phyloP scores from a whole-genome alignment of 1,284 basidiomycete genomes.

The Athelia psychrophila region DNA sequence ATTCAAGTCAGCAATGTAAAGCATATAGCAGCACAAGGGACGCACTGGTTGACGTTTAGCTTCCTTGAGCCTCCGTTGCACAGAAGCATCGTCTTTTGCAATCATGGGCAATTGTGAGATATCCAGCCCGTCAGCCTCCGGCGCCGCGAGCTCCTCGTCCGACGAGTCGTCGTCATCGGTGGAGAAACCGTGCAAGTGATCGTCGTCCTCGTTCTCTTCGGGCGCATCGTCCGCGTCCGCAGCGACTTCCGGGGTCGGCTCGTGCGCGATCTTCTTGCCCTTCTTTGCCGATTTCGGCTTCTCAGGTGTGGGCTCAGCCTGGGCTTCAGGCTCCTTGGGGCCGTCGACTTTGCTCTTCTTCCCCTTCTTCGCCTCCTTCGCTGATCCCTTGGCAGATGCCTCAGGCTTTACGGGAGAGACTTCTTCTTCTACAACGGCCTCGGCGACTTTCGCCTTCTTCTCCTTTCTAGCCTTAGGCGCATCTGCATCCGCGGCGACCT shows the following conservation, averaged over 20 bases:
- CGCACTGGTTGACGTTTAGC: conserved; percentile 69
- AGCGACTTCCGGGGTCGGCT: neutral
- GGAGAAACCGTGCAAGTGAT: conserved; percentile 69
- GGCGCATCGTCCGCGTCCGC: conserved; percentile 9
- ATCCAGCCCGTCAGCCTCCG: conserved; percentile 55
- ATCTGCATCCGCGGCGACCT: conserved; percentile 13
- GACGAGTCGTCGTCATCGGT: conserved; percentile 81
- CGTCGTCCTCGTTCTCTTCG: conserved; percentile 24
- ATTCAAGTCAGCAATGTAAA: conserved; percentile 6
- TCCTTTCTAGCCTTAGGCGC: conserved; percentile 12
- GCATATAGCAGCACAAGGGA: conserved; percentile 13
- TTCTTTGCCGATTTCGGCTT: neutral
- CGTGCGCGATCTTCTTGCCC: conserved; percentile 2
- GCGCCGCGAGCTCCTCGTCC: conserved; percentile 69
- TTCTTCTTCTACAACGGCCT: neutral
- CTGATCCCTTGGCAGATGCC: neutral
- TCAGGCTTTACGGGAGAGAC: neutral
- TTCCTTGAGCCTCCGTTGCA: conserved; percentile 73
- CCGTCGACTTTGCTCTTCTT: conserved; percentile 1
- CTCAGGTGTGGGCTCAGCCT: neutral
- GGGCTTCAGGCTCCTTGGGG: neutral
- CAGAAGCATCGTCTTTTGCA: conserved; percentile 80
- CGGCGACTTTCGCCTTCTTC: conserved; percentile 5
- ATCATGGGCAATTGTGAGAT: conserved; percentile 74
- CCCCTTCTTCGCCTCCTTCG: conserved; percentile 9